Conservation (phyloP, 768 basidiomycete species). For the Kwoniella sp. region DNA sequence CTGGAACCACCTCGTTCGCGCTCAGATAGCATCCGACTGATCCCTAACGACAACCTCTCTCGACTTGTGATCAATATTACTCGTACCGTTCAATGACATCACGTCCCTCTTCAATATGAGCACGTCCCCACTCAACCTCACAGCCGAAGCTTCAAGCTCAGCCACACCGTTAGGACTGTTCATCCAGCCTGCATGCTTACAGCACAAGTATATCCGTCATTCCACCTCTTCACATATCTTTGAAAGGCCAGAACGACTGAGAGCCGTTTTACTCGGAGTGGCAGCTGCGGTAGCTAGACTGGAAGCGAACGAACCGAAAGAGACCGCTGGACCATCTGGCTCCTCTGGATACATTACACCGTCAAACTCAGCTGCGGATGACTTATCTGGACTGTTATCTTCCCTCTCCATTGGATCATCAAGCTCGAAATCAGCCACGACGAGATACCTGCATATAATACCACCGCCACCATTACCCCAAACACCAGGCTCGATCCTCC, state of each 20-base stretch:
- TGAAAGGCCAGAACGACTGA: constrained; percentile 87
- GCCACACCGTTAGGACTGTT: constrained; percentile 46
- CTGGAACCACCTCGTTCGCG: too few species aligned
- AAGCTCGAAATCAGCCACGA: not conserved
- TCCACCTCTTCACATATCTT: constrained; percentile 73
- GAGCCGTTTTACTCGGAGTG: constrained; percentile 79
- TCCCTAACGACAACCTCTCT: too few species aligned
- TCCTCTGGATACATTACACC: not conserved
- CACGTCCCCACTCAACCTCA: constrained; percentile 4
- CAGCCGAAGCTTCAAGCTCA: not conserved
- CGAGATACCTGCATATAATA: constrained; percentile 30
- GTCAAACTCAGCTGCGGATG: constrained; percentile 27
- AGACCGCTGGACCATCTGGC: too few species aligned
- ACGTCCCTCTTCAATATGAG: constrained; percentile 11
- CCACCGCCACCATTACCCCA: constrained; percentile 27
- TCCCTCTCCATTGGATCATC: constrained; percentile 19
- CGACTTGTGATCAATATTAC: not conserved
- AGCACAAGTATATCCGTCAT: constrained; percentile 69
- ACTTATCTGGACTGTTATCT: constrained; percentile 39
- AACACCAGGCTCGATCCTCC: constrained; percentile 40
- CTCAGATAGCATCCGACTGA: too few species aligned
- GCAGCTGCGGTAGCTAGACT: constrained; percentile 76
- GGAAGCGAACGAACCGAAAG: constrained; percentile 57
- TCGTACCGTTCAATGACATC: constrained; percentile 2
- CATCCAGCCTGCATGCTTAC: constrained; percentile 55